Percentiles rank a stretch among this genome's conserved stretches.
Conservation (phyloP, 2,329 filamentous ascomycete genomes). For the Metarhizium rileyi region DNA sequence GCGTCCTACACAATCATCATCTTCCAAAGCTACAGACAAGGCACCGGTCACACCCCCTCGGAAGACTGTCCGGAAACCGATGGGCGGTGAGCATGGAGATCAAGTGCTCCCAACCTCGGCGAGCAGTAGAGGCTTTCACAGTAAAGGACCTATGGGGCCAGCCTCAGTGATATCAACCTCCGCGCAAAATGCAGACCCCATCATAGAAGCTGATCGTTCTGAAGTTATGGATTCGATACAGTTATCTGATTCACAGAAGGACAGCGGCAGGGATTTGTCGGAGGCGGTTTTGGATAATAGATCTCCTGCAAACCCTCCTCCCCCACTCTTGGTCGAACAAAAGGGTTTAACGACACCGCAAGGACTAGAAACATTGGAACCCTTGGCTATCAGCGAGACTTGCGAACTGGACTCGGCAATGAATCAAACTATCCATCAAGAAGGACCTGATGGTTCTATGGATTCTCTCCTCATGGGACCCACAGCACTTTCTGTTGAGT, state of each 20-base stretch:
- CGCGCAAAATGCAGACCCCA: neutral
- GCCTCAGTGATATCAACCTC: neutral
- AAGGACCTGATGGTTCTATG: neutral
- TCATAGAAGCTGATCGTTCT: neutral
- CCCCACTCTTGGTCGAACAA: neutral
- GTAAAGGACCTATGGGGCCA: neutral
- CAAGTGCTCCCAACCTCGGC: neutral
- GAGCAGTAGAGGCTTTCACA: neutral
- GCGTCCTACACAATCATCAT: constrained; percentile 61
- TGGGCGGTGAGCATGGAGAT: neutral
- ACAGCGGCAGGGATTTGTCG: no score
- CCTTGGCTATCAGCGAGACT: neutral
- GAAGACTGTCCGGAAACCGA: constrained; percentile 20
- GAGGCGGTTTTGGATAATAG: no score
- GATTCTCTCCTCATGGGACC: neutral
- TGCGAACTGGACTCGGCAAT: neutral
- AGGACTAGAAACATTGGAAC: neutral
- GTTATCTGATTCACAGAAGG: no score
- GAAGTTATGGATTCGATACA: neutral
- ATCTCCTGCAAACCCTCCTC: neutral
- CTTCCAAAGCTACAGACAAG: constrained; percentile 60
- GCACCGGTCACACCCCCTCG: constrained; percentile 38
- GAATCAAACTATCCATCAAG: neutral
- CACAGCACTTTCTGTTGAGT: neutral
- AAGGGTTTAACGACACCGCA: neutral